These are phyloP conservation scores for Diddensiella caesifluorescens DNA, from an alignment of 805 yeast genomes.

Conservation along the genomic window DNA sequence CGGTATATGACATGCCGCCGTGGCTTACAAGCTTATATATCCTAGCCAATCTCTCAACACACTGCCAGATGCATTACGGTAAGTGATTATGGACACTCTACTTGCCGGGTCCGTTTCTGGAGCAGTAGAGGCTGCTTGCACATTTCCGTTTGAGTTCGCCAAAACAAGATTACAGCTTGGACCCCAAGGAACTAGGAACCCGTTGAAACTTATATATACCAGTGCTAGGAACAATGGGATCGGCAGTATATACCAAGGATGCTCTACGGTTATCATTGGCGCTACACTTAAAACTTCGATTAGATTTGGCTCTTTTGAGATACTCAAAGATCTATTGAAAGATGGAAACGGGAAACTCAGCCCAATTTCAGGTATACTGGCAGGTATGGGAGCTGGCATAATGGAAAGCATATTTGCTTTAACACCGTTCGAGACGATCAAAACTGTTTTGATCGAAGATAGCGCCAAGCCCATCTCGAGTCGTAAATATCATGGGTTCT, in stretches of 20 bases:
- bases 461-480: constrained; percentile 46
- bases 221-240: constrained; percentile 65
- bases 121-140: constrained; percentile 64
- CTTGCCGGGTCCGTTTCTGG: constrained; percentile 39
- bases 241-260: constrained; percentile 66
- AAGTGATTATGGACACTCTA: constrained; percentile 22
- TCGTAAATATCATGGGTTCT: constrained; percentile 8
- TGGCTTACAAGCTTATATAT: too few species aligned
- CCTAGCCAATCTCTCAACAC: too few species aligned
- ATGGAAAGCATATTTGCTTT: constrained; percentile 75
- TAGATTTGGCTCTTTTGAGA: constrained; percentile 73
- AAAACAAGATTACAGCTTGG: constrained; percentile 77
- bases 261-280: constrained; percentile 84
- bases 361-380: constrained; percentile 76
- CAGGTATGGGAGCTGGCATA: constrained; percentile 82
- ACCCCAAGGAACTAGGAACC: constrained; percentile 47
- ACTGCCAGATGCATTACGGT: too few species aligned
- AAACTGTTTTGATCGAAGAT: constrained; percentile 78
- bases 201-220: constrained; percentile 63
- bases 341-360: constrained; percentile 72
- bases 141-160: constrained; percentile 94
- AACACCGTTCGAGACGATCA: constrained; percentile 83
- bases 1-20: too few species aligned
- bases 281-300: constrained; percentile 81
- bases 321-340: constrained; percentile 57